Evolutionary conservation across 768 basidiomycete species (phyloP), one percentile per base, ranked within the genome.

Genomic region (Kwoniella botswanensis): DNA sequence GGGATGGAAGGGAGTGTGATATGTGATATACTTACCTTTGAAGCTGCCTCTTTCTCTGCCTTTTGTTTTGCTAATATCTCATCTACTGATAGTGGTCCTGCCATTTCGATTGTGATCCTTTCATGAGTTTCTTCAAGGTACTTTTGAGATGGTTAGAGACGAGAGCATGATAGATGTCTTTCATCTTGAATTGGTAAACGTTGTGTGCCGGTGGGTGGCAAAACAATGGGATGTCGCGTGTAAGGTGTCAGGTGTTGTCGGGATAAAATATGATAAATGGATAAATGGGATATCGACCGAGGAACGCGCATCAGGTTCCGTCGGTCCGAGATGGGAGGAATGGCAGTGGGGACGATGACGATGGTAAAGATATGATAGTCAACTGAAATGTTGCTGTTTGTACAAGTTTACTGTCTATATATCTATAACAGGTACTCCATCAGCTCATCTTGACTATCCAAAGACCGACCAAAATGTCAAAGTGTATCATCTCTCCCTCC

Each of bases 401-500:
- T 35, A 9, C 35, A 35, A 35, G 35, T 9, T 35, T 9, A 35
- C 35, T 35, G 35, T 35, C 35, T 35, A 35, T 9, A 0, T 7
- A 35, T 35, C 35, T 0, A 35, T 35, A 0, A 35, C 35, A 35
- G 35, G 0, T 7, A 35, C 35, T 35, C 35, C 35, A 35, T 35
- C 35, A 35, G 35, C 35, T 35, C 35, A 35, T 35, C 35, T 35
- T 35, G 35, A 35, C 35, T 7, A 35, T 35, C 35, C 35, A 35
- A 35, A 35, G 12, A 65, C 18, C 24, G 1, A 18, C 24, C 57
- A 76, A 12, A 44, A 95, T 95, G 93, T 91, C 90, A 75, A 89
- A 88, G 76, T 90, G 93, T 15, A 98, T 98, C 85, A 93, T 99
- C 83, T 91, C 95, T 11, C 97, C 97, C 22, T 98, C 95, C 3